These are phyloP conservation scores for Quercus aquifolioides DNA, from an alignment of 306 rosid genomes.

Conservation along the genomic window DNA sequence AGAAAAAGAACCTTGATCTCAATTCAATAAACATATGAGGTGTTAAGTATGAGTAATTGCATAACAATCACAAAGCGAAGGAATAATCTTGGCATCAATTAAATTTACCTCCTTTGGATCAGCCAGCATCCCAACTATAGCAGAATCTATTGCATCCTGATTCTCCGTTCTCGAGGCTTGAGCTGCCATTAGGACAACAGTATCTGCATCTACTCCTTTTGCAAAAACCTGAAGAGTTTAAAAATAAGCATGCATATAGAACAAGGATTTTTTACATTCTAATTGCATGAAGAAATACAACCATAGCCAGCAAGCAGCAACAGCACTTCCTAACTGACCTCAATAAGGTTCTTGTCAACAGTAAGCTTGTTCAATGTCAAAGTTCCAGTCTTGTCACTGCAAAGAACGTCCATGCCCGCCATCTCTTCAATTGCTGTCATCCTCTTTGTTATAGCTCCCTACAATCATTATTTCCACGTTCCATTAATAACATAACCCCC, in stretches of 20 bases:
- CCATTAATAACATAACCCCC: constrained; percentile 1
- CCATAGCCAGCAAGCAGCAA: constrained; percentile 8
- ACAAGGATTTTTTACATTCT: not conserved
- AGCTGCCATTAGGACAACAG: constrained; percentile 96
- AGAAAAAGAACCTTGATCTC: not conserved
- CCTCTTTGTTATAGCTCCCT: constrained; percentile 99
- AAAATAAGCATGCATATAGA: constrained; percentile 20
- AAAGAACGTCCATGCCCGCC: constrained; percentile 99
- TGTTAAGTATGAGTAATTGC: not conserved
- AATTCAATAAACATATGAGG: not conserved
- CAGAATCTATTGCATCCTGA: constrained; percentile 96
- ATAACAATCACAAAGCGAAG: not conserved
- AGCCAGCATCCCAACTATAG: constrained; percentile 96
- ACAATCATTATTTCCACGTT: constrained; percentile 27
- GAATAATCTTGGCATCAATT: not conserved
- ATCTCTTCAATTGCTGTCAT: constrained; percentile 99
- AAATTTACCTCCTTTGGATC: constrained; percentile 91
- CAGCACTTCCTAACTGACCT: constrained; percentile 48
- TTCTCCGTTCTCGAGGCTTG: constrained; percentile 91
- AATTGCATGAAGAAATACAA: not conserved
- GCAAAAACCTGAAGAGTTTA: constrained; percentile 59
- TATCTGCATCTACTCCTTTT: constrained; percentile 88
- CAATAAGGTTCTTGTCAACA: constrained; percentile 89
- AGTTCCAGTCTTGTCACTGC: constrained; percentile 98
- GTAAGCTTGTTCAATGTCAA: constrained; percentile 84